Base-by-base conservation (phyloP, 2,329 filamentous ascomycete species). In the Penicillium sp. region DNA sequence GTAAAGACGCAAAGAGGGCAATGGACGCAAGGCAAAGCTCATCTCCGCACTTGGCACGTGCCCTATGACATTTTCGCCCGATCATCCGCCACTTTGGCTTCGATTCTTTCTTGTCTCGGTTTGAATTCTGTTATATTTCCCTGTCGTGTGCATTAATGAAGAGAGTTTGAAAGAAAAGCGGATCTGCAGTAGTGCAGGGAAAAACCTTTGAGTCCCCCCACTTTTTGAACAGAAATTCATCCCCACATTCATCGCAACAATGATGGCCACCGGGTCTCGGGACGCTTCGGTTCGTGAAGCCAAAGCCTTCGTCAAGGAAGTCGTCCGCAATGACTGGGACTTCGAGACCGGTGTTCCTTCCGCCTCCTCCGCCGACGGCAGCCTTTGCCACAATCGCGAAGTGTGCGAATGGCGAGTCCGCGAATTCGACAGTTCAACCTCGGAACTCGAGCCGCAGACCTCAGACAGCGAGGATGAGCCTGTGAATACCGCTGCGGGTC, bases 271-370 rank as follows among this genome's bases (percentile, higher is more conserved):
- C 38, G 71, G 76, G 31, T 60, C 64, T 47, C 73, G 74, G 58
- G 75, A 76, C 47, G 63, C 67, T 4, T 73, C 75, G 34, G 69
- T 75, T 45, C 73, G 71, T 52, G 70, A 74, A 27, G 74, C 75
- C 27, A 79, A 75, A 57, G 61, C 65, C 24, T 71, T 75, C 47
- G 65, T 78, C 46, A 72, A 69, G 43, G 66, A 73, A 18, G 66
- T 74, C 16, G 67, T 77, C 22, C 72, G 75, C 24, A 71, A 74
- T 55, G 75, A 78, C 66, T 79, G 76, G 76, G 61, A 65, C 39
- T 77, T 71, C 50, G 65, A 72, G 7, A 57, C 63, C 32, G 63
- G 64, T 1, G 48, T 62, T 43, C 52, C 63, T 31, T 53, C 61
- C 16, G 58, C 67, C 10, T 60, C 63, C 31, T 53, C 63, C 14